A percentile compares a stretch with the other conserved stretches of the same genome.
Conservation (phyloP, 441 rosid species). For the Daphne laureola region DNA sequence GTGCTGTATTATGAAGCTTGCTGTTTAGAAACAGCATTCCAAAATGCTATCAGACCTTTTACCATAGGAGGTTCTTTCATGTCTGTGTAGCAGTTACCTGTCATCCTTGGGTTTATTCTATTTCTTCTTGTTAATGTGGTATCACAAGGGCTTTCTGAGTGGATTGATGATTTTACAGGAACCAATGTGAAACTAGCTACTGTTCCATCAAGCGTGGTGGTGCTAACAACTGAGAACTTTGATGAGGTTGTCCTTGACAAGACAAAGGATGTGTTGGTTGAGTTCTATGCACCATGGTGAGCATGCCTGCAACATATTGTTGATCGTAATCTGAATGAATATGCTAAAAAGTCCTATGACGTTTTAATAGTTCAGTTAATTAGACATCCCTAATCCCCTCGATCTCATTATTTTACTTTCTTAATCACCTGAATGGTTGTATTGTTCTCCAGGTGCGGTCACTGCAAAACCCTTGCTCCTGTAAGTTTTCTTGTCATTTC, state of each 20-base stretch:
- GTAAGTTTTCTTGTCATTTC: conserved; percentile 33
- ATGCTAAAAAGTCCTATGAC: not conserved
- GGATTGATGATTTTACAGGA: conserved; percentile 35
- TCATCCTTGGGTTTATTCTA: too few species aligned
- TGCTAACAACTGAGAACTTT: conserved; percentile 62
- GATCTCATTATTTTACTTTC: conserved; percentile 3
- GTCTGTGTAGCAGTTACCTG: too few species aligned
- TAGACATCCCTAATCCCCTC: conserved; percentile 2
- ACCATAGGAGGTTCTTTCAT: too few species aligned
- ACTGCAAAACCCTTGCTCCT: conserved; percentile 71
- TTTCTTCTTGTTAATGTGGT: too few species aligned
- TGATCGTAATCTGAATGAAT: not conserved
- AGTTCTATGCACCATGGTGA: conserved; percentile 96
- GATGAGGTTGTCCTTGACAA: conserved; percentile 73
- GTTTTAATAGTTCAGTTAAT: not conserved
- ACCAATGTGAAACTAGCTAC: conserved; percentile 78
- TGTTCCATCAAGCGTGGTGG: conserved; percentile 57
- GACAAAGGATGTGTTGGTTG: conserved; percentile 78
- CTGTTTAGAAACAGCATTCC: too few species aligned
- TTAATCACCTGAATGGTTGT: conserved; percentile 9
- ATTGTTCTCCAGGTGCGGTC: conserved; percentile 54
- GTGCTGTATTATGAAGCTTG: too few species aligned
- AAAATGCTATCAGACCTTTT: too few species aligned
- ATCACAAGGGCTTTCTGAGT: conserved; percentile 7
- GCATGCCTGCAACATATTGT: conserved; percentile 3